Evolutionary conservation across 495 filamentous ascomycete species (phyloP).

Genomic region (Corynascus novoguineensis): DNA sequence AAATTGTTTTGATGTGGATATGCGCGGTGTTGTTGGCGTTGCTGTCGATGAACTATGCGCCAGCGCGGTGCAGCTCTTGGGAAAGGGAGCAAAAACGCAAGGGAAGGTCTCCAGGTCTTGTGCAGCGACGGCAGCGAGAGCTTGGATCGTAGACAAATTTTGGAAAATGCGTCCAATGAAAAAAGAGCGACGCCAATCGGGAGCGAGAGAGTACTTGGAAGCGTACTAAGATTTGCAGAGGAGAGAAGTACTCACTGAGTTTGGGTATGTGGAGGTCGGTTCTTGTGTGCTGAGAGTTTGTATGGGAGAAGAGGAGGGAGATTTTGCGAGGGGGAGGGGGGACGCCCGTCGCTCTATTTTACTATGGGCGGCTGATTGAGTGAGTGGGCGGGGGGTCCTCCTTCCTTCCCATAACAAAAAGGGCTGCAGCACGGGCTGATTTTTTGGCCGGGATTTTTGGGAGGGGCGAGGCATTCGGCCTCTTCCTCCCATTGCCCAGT

Average conservation of each 20-base stretch:
- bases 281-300: constrained; percentile 35
- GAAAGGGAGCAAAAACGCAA: neutral
- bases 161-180: constrained; percentile 8
- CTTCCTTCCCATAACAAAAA: constrained; percentile 41
- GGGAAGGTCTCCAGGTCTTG: too few relatives aligned
- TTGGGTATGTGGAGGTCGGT: constrained; percentile 18
- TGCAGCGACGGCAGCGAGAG: constrained; percentile 13
- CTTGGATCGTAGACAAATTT: neutral
- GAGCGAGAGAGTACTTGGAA: constrained; percentile 25
- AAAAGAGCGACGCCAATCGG: constrained; percentile 7
- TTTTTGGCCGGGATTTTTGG: constrained; percentile 29
- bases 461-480: constrained; percentile 18
- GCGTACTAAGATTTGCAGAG: constrained; percentile 16
- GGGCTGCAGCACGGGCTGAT: constrained; percentile 31
- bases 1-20: constrained; percentile 11
- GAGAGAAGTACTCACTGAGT: constrained; percentile 26
- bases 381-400: constrained; percentile 30
- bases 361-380: constrained; percentile 56
- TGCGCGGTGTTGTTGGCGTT: constrained; percentile 9
- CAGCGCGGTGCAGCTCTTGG: constrained; percentile 5
- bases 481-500: constrained; percentile 16
- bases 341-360: constrained; percentile 52
- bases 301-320: constrained; percentile 47
- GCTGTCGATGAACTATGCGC: constrained; percentile 2
- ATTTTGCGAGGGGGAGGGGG: constrained; percentile 52